phyloP scores from a whole-genome alignment of 257 asterid species.

The Capsicum chinense region DNA sequence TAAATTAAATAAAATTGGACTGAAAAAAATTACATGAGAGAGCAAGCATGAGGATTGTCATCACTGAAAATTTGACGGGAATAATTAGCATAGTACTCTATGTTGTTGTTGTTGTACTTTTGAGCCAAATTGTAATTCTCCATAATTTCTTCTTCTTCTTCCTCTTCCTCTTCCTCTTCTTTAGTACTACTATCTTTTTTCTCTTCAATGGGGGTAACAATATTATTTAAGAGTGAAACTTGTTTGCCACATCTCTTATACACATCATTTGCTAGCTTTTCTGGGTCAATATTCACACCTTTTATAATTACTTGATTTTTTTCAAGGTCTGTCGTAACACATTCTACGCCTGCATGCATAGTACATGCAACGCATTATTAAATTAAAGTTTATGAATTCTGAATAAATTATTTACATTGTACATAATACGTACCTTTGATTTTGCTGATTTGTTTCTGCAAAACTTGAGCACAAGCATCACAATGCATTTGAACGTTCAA shows the following conservation, averaged over 20 bases:
- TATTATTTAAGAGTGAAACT: conserved; percentile 59
- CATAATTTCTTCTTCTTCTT: conserved; percentile 50
- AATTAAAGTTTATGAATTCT: neutral
- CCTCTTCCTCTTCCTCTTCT: conserved; percentile 38
- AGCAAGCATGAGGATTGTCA: conserved; percentile 87
- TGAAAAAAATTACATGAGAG: conserved; percentile 51
- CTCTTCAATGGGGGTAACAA: conserved; percentile 35
- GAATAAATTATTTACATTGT: neutral
- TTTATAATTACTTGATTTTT: conserved; percentile 62
- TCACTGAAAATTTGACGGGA: conserved; percentile 89
- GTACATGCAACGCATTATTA: neutral
- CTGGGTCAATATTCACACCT: conserved; percentile 63
- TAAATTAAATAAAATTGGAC: too few relatives aligned
- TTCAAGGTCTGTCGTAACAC: conserved; percentile 58
- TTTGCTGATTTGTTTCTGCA: conserved; percentile 70
- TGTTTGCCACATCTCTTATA: conserved; percentile 75
- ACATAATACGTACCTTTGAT: conserved; percentile 57
- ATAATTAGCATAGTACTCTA: conserved; percentile 53
- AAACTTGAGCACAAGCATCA: conserved; percentile 85
- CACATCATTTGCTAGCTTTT: conserved; percentile 65
- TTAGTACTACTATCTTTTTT: conserved; percentile 42
- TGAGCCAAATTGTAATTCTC: conserved; percentile 67
- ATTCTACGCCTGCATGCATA: conserved; percentile 64
- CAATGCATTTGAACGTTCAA: conserved; percentile 84
- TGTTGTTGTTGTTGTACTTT: conserved; percentile 44